A percentile compares a stretch with the other conserved stretches of the same genome.
These are phyloP conservation scores for Cyberlindnera euphorbiiphila DNA, from an alignment of 805 yeast species.

Conservation along the genomic window DNA sequence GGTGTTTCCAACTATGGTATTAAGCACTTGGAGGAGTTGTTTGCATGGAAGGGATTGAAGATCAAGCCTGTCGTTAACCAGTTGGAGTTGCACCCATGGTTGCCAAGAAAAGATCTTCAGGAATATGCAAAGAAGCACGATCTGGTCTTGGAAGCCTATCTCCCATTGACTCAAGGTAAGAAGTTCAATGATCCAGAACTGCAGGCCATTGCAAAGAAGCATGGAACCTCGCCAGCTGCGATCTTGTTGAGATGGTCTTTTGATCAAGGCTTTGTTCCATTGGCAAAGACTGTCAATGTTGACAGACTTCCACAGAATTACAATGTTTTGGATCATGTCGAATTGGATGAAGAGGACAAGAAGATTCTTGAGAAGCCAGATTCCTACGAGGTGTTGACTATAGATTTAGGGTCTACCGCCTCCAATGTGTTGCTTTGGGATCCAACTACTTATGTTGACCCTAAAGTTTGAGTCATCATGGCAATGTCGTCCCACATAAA, in stretches of 20 bases:
- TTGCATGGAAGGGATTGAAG: conserved; percentile 50
- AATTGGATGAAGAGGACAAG: conserved; percentile 39
- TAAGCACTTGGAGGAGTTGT: conserved; percentile 57
- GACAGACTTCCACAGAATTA: conserved; percentile 52
- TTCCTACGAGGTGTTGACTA: too few species aligned
- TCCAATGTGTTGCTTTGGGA: too few species aligned
- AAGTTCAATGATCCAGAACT: conserved; percentile 54
- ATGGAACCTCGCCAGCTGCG: conserved; percentile 52
- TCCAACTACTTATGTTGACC: too few species aligned
- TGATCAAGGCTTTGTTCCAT: conserved; percentile 65
- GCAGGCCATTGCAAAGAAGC: conserved; percentile 42
- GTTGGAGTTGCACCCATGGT: conserved; percentile 62
- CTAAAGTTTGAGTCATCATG: too few species aligned
- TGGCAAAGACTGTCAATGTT: conserved; percentile 59
- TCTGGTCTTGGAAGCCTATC: conserved; percentile 65
- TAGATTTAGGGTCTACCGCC: too few species aligned
- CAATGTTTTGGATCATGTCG: conserved; percentile 46
- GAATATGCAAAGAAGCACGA: conserved; percentile 47
- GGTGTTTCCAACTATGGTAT: conserved; percentile 80
- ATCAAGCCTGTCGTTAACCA: conserved; percentile 60
- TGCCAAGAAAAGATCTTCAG: conserved; percentile 58
- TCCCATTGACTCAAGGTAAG: conserved; percentile 65
- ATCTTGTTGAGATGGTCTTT: conserved; percentile 70
- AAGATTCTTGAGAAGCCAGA: conserved; percentile 43
- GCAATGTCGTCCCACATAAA: too few species aligned